These are phyloP conservation scores for Zygosaccharomyces gambellarensis DNA, from an alignment of 805 yeast genomes.

Conservation along the genomic window DNA sequence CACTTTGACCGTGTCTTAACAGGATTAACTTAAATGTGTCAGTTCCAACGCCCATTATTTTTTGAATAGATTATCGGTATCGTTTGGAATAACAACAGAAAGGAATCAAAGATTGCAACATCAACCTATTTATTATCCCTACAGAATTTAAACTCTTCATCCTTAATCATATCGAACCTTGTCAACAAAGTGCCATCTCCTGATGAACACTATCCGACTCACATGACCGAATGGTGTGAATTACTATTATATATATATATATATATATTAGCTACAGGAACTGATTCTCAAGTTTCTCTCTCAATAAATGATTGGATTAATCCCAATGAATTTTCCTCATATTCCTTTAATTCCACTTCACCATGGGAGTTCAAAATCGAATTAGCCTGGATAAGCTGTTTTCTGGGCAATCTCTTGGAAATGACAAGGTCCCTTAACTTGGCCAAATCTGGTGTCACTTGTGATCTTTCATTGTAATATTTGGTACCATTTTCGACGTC, in stretches of 20 bases:
- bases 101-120: background rate
- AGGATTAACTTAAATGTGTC: conserved; percentile 34
- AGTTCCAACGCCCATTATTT: conserved; percentile 13
- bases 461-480: conserved; percentile 65
- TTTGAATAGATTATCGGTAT: background rate
- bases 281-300: conserved; percentile 37
- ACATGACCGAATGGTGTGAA: conserved; percentile 1
- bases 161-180: background rate
- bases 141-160: background rate
- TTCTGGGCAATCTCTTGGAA: conserved; percentile 72
- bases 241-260: background rate
- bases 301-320: conserved; percentile 75
- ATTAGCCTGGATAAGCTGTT: conserved; percentile 80
- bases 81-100: background rate
- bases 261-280: background rate
- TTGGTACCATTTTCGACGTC: conserved; percentile 59
- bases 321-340: conserved; percentile 67
- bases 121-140: background rate
- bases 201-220: conserved; percentile 1
- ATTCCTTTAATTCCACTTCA: conserved; percentile 51
- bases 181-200: conserved; percentile 1
- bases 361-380: conserved; percentile 42
- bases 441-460: conserved; percentile 58
- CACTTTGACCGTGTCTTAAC: conserved; percentile 80
- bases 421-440: conserved; percentile 64